phyloP scores from a whole-genome alignment of 768 basidiomycete species.

The Aureoboletus auriporus region DNA sequence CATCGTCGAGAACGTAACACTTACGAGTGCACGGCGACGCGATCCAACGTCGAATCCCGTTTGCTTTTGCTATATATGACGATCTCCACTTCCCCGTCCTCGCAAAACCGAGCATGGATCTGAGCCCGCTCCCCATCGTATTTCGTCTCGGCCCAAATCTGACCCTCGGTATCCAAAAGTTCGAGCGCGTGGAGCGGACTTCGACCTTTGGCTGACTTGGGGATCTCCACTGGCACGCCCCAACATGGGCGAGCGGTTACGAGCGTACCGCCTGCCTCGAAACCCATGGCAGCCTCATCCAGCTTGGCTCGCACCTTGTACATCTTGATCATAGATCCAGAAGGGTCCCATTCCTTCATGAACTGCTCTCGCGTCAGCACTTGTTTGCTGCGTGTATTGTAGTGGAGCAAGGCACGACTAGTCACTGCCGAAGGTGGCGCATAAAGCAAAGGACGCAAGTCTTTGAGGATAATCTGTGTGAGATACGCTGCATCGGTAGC shows the following conservation, averaged over 20 bases:
- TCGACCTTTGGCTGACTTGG: slow-evolving; percentile 77
- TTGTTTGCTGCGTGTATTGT: slow-evolving; percentile 53
- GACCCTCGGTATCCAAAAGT: slow-evolving; percentile 19
- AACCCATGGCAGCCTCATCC: slow-evolving; percentile 49
- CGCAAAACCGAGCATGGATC: slow-evolving; percentile 66
- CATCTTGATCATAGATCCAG: slow-evolving; percentile 45
- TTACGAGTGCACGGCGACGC: slow-evolving; percentile 57
- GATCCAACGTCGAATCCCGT: slow-evolving; percentile 76
- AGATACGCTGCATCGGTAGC: slow-evolving; percentile 65
- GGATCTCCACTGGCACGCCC: slow-evolving; percentile 69
- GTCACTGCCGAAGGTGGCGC: slow-evolving; percentile 49
- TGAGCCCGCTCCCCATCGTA: slow-evolving; percentile 96
- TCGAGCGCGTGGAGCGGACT: slow-evolving; percentile 55
- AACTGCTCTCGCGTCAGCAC: slow-evolving; percentile 58
- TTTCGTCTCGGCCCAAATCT: slow-evolving; percentile 86
- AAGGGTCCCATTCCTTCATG: slow-evolving; percentile 70
- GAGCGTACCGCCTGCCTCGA: slow-evolving; percentile 32
- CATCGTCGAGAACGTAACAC: slow-evolving; percentile 5
- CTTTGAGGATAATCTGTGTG: slow-evolving; percentile 86
- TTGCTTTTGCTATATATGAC: slow-evolving; percentile 87
- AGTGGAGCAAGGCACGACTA: slow-evolving; percentile 47
- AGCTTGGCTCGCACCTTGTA: slow-evolving; percentile 56
- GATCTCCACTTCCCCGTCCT: slow-evolving; percentile 42
- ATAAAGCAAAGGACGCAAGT: slow-evolving; percentile 76
- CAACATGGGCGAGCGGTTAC: slow-evolving; percentile 38